Evolutionary conservation across 129 eudicot genomes (phyloP), one percentile per base, ranked within the genome.

Genomic region (Sambucus nigra): DNA sequence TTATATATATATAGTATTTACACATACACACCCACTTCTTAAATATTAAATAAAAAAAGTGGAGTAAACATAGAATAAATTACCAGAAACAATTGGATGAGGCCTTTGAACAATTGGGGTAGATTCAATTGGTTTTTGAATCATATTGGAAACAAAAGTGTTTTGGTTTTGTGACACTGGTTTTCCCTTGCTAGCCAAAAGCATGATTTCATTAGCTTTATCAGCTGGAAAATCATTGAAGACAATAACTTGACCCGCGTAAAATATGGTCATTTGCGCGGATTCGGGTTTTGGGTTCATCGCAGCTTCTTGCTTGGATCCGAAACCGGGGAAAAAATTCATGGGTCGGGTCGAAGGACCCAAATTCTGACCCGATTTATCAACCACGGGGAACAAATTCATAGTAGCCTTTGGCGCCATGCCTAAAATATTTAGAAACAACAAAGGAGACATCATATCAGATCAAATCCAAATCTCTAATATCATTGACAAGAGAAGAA

Each of bases 201-300:
- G 20, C 67, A 80, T 68, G 45, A 80, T 63, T 28, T 80, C 83
- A 69, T 60, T 72, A 9, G 76, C 82, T 73, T 80, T 80, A 14
- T 75, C 73, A 1, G 80, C 64, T 21, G 83, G 76, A 20, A 75
- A 53, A 40, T 80, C 88, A 51, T 80, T 66, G 38, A 80, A 71
- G 23, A 80, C 82, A 1, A 80, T 17, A 21, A 80, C 88, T 63
- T 76, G 71, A 19, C 88, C 88, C 7, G 63, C 83, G 47, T 80
- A 80, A 65, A 80, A 80, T 16, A 80, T 80, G 40, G 88, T 80
- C 88, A 80, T 68, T 25, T 48, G 88, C 26, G 82, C 65, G 19
- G 33, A 10, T 51, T 58, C 66, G 5, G 74, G 61, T 59, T 66
- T 70, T 15, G 72, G 12, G 38, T 65, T 73, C 5, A 16, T 24